Conservation (phyloP, 371 early-diverging fungal genomes). For the Actinomortierella wolfii region DNA sequence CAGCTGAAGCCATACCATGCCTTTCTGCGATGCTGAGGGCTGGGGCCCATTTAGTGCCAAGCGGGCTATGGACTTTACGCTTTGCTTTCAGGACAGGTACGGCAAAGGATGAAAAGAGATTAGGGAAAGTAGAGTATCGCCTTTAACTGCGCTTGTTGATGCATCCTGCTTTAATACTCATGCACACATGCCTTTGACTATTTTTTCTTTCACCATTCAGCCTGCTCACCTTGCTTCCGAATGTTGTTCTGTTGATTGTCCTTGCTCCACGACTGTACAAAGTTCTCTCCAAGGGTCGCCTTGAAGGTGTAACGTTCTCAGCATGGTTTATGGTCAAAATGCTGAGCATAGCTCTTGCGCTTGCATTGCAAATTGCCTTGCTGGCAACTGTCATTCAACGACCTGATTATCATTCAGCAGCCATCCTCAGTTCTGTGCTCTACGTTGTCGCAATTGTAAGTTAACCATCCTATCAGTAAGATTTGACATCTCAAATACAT, state of each 20-base stretch:
- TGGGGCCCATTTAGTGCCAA: constrained; percentile 27
- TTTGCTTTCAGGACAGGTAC: constrained; percentile 75
- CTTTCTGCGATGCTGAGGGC: constrained; percentile 37
- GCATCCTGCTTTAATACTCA: too few species aligned
- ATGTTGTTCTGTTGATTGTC: constrained; percentile 7
- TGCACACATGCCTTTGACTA: too few species aligned
- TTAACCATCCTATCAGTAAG: constrained; percentile 57
- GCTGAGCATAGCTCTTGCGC: not conserved
- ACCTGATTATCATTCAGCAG: constrained; percentile 4
- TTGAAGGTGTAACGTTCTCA: constrained; percentile 4
- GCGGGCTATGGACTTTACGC: constrained; percentile 61
- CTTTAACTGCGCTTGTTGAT: too few species aligned
- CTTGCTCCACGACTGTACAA: constrained; percentile 8
- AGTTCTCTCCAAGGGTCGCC: constrained; percentile 12
- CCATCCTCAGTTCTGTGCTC: constrained; percentile 15
- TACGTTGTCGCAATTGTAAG: constrained; percentile 14
- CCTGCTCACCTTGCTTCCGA: constrained; percentile 12
- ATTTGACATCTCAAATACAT: constrained; percentile 52
- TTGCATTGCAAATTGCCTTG: constrained; percentile 14
- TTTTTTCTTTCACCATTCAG: not conserved
- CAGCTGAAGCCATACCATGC: not conserved
- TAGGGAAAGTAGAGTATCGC: too few species aligned
- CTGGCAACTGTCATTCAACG: constrained; percentile 5
- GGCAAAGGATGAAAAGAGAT: not conserved
- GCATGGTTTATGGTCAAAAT: constrained; percentile 7